phyloP scores from a whole-genome alignment of 2,329 filamentous ascomycete species.

The Grosmannia penicillata region DNA sequence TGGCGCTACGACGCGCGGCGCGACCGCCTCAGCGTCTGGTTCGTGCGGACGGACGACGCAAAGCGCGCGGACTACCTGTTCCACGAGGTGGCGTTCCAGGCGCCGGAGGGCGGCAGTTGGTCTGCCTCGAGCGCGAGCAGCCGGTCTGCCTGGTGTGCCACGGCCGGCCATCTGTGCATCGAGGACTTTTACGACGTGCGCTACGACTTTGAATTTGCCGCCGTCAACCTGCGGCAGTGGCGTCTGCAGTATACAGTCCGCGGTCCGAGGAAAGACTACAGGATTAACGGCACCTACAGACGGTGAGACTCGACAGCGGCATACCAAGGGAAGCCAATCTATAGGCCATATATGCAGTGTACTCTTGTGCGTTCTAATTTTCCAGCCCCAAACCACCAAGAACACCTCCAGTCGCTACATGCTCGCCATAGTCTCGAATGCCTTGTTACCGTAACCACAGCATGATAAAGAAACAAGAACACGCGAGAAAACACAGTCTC shows the following conservation, averaged over 20 bases:
- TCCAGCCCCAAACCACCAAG: no score
- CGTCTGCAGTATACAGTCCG: conserved; percentile 49
- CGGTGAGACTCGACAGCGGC: conserved; percentile 12
- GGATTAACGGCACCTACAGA: conserved; percentile 37
- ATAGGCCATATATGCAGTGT: neutral
- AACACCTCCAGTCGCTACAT: no score
- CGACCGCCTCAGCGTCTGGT: conserved; percentile 58
- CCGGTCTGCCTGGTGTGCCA: conserved; percentile 40
- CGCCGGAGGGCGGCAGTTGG: neutral
- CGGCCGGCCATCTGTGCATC: conserved; percentile 54
- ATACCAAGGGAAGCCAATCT: neutral
- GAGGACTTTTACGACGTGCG: conserved; percentile 57
- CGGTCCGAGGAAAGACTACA: conserved; percentile 63
- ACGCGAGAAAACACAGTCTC: no score
- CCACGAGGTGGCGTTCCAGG: conserved; percentile 52
- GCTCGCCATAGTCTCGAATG: no score
- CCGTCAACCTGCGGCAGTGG: conserved; percentile 42
- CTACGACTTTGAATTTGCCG: conserved; percentile 51
- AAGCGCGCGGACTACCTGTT: conserved; percentile 57
- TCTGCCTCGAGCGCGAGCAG: neutral
- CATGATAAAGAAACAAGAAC: no score
- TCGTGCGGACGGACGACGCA: conserved; percentile 48
- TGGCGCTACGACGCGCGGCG: conserved; percentile 51
- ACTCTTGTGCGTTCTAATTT: neutral
- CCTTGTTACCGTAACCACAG: no score